A percentile compares a stretch with the other conserved stretches of the same genome.
phyloP scores from a whole-genome alignment of 2,329 filamentous ascomycete genomes.

The Dactylonectria macrodidyma region DNA sequence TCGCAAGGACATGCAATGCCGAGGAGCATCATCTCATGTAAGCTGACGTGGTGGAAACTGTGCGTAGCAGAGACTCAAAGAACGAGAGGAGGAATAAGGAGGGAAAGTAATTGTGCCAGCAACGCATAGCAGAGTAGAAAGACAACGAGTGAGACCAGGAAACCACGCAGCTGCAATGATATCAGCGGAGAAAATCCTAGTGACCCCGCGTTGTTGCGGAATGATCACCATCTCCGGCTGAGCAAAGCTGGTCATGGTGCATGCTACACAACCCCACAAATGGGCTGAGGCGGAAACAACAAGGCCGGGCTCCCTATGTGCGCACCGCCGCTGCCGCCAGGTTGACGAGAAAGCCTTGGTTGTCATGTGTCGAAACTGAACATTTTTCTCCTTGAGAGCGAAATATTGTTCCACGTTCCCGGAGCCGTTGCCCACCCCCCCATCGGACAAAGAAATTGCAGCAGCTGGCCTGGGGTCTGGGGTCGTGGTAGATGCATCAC shows the following conservation, averaged over 20 bases:
- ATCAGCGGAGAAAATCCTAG: not conserved
- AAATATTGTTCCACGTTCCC: constrained; percentile 33
- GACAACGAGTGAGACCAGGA: not conserved
- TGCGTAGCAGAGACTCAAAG: not conserved
- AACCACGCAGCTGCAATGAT: not conserved
- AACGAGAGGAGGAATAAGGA: not conserved
- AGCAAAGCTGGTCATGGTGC: constrained; percentile 9
- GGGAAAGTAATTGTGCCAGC: not conserved
- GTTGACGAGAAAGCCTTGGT: constrained; percentile 6
- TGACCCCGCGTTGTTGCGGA: not conserved
- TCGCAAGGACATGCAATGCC: constrained; percentile 2
- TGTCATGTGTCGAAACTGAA: constrained; percentile 22
- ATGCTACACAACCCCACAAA: constrained; percentile 32
- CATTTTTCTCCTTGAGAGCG: constrained; percentile 19
- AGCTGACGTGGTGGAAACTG: not conserved
- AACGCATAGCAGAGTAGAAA: not conserved
- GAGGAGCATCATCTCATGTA: not conserved
- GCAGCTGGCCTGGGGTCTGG: constrained; percentile 31
- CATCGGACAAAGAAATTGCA: constrained; percentile 25
- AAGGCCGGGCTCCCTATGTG: constrained; percentile 10
- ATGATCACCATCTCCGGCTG: constrained; percentile 15
- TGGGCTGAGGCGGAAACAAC: constrained; percentile 22
- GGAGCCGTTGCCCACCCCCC: constrained; percentile 24
- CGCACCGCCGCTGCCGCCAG: constrained; percentile 20
- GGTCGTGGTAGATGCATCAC: constrained; percentile 23